These are phyloP conservation scores for Geum urbanum DNA, from an alignment of 306 rosid species.

Conservation along the genomic window DNA sequence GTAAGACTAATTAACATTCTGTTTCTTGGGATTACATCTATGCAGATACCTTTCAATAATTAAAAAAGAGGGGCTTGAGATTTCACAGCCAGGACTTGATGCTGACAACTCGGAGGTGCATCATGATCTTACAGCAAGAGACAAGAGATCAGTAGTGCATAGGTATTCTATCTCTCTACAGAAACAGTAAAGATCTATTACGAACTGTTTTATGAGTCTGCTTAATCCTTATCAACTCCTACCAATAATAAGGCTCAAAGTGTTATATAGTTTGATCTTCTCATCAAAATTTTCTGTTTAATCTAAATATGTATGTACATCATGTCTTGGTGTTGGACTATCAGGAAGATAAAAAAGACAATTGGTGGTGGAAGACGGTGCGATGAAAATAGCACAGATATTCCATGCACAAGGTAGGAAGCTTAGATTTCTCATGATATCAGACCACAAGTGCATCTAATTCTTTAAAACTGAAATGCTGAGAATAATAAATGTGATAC, in stretches of 20 bases:
- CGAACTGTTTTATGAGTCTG: no score
- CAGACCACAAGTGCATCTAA: not conserved
- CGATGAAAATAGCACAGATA: conserved; percentile 53
- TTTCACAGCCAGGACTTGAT: no score
- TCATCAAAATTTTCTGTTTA: not conserved
- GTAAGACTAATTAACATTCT: not conserved
- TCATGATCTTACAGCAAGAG: not conserved
- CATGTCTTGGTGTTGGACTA: not conserved
- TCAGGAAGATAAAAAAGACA: conserved; percentile 57
- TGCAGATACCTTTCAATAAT: conserved; percentile 59
- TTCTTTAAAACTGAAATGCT: not conserved
- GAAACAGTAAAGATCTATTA: not conserved
- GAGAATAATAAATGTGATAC: not conserved
- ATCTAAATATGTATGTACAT: not conserved
- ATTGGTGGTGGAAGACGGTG: conserved; percentile 57
- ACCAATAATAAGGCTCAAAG: no score
- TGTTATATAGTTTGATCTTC: no score
- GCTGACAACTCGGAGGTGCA: no score
- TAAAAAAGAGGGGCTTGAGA: conserved; percentile 50
- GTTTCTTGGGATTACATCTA: not conserved
- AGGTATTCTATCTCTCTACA: conserved; percentile 33
- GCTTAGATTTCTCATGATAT: not conserved
- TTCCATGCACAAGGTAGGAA: conserved; percentile 72
- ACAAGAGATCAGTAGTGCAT: conserved; percentile 54
- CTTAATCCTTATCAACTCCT: no score